These are phyloP conservation scores for Cyberlindnera saturnus DNA, from an alignment of 805 yeast species.

Conservation along the genomic window DNA sequence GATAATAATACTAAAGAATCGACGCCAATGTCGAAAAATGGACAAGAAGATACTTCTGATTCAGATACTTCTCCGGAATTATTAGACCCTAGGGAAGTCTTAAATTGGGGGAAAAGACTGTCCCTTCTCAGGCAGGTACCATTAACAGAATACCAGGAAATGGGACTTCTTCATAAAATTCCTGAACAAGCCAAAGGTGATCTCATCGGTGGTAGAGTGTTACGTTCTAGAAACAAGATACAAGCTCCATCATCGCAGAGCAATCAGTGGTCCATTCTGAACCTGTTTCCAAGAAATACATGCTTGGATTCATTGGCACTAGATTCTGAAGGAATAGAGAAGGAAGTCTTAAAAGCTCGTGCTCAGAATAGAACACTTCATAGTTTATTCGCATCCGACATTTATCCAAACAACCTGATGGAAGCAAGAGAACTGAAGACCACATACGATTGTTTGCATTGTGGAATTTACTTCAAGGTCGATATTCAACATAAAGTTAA, in stretches of 20 bases:
- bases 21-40: background rate
- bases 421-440: background rate
- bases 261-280: background rate
- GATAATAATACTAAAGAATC: background rate
- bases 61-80: too few relatives aligned
- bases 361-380: constrained; percentile 18
- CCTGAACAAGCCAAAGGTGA: constrained; percentile 4
- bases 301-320: constrained; percentile 12
- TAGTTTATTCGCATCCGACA: constrained; percentile 11
- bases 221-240: constrained; percentile 8
- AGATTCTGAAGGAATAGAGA: background rate
- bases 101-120: too few relatives aligned
- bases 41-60: too few relatives aligned
- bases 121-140: background rate
- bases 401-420: constrained; percentile 7
- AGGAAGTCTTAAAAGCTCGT: constrained; percentile 4
- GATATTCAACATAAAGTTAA: background rate
- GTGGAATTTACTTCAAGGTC: constrained; percentile 24
- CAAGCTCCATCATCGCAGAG: background rate
- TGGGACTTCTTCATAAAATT: background rate
- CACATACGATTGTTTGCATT: constrained; percentile 25
- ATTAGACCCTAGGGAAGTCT: background rate
- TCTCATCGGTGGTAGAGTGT: constrained; percentile 11
- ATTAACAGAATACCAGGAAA: background rate
- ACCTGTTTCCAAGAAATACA: constrained; percentile 4